Evolutionary conservation across 1,284 basidiomycete species (phyloP), one percentile per base, ranked within the genome.

Genomic region (Phlebopus sp.): DNA sequence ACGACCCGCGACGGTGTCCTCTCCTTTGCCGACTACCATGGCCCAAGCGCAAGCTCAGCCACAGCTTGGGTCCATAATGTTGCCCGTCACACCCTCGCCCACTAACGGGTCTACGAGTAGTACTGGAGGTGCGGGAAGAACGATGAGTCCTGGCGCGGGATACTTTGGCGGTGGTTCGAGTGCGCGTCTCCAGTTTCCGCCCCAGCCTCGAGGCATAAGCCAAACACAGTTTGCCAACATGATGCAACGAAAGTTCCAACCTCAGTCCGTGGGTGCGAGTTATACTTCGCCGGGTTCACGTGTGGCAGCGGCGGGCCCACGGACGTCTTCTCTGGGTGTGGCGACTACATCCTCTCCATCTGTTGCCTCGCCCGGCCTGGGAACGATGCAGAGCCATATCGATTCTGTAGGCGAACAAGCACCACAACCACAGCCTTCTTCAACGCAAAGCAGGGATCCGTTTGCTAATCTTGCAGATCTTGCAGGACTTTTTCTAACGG

Each of bases 381-480:
- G 51, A 27, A 56, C 50, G 15, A 36, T 19, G 42, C 57, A 48
- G 63, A 60, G 44, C 52, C 59, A 46, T 35, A 45, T 23, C 17
- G 34, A 42, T 9, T 21, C 48, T 3, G 10, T 51, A 1, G 21
- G 29, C 9, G 56, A 56, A 29, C 64, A 63, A 46, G 52, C 46
- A 11, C 45, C 49, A 10, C 62, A 51, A 40, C 23, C 44, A 14
- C 57, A 51, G 13, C 43, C 57, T 8, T 34, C 34, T 2, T 39
- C 49, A 8, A 18, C 63, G 37, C 77, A 80, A 60, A 72, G 70
- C 52, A 90, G 87, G 61, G 88, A 91, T 66, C 89, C 89, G 32
- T 91, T 91, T 58, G 85, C 86, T 13, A 88, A 90, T 66, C 70
- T 91, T 37, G 86, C 76, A 2, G 83, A 83, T 30, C 67, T 91